Evolutionary conservation across 371 early-diverging fungal species (phyloP).

Genomic region (Apophysomyces sp.): DNA sequence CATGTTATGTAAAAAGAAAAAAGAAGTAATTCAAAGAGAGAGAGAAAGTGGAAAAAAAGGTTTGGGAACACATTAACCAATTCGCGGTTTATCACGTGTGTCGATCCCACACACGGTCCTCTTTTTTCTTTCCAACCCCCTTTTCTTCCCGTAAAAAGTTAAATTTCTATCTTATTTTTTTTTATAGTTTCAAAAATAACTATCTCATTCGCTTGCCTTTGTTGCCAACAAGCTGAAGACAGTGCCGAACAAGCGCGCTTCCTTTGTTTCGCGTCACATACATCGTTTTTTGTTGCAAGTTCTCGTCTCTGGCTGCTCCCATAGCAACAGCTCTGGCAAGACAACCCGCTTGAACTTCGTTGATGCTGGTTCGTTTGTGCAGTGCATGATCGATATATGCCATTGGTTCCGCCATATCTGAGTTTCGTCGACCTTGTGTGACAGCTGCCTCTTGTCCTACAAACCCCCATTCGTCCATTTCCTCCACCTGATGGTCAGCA

Average conservation of each 20-base stretch:
- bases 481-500: background rate
- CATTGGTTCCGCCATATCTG: conserved; percentile 13
- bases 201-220: conserved; percentile 1
- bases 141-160: too few relatives aligned
- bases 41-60: conserved; percentile 6
- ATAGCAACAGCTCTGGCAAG: conserved; percentile 26
- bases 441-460: background rate
- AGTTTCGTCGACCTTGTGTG: conserved; percentile 1
- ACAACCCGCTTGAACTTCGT: conserved; percentile 19
- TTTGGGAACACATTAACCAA: background rate
- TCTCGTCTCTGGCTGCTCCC: conserved; percentile 19
- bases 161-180: too few relatives aligned
- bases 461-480: background rate
- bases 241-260: conserved; percentile 31
- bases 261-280: conserved; percentile 31
- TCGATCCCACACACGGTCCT: conserved; percentile 7
- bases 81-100: background rate
- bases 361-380: conserved; percentile 22
- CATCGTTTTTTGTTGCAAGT: conserved; percentile 14
- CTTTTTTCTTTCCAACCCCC: background rate
- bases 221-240: conserved; percentile 5
- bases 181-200: too few relatives aligned
- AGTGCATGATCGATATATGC: conserved; percentile 26
- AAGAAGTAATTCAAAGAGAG: conserved; percentile 15
- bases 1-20: conserved; percentile 2